Conservation (phyloP, 257 asterid genomes). For the Haberlea rhodopensis region DNA sequence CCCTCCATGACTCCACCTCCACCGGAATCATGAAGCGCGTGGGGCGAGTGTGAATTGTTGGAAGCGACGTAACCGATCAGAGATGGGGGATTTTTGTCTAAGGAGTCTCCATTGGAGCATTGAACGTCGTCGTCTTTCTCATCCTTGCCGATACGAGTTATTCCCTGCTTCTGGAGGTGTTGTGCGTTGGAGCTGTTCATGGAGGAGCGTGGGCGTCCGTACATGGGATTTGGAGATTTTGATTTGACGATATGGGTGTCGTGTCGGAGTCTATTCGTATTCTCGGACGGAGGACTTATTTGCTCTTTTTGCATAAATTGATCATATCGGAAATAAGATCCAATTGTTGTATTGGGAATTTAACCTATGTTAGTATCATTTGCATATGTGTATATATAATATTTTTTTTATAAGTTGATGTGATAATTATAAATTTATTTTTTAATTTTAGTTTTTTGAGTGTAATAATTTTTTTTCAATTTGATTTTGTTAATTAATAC, state of each 20-base stretch:
- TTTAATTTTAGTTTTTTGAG: no score
- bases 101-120: constrained; percentile 47
- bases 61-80: constrained; percentile 65
- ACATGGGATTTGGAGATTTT: constrained; percentile 30
- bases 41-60: constrained; percentile 61
- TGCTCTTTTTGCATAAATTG: not conserved
- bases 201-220: constrained; percentile 52
- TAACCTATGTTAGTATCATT: no score
- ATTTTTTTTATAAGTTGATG: no score
- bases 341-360: no score
- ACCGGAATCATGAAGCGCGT: constrained; percentile 47
- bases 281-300: not conserved
- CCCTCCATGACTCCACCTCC: constrained; percentile 37
- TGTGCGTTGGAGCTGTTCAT: constrained; percentile 46
- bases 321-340: no score
- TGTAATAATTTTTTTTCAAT: no score
- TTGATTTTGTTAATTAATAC: no score
- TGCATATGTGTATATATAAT: no score
- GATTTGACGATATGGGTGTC: not conserved
- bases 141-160: constrained; percentile 41
- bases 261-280: not conserved
- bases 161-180: constrained; percentile 38
- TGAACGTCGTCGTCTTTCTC: constrained; percentile 48
- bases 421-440: no score
- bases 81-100: constrained; percentile 40